These are phyloP conservation scores for Echium plantagineum DNA, from an alignment of 257 asterid genomes.

Conservation along the genomic window DNA sequence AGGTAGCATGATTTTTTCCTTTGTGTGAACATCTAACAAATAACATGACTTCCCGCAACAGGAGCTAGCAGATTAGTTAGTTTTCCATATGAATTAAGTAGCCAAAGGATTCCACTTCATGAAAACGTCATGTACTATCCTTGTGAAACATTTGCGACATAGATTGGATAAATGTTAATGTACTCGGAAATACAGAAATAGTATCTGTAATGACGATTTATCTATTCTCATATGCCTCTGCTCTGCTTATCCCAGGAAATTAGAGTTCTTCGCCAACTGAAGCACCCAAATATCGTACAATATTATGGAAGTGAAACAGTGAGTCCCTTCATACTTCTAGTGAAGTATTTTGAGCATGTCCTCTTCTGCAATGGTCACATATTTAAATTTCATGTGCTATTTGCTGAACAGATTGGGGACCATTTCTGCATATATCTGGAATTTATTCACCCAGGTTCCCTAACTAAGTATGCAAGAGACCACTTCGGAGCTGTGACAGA, in stretches of 20 bases:
- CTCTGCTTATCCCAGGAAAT: constrained; percentile 48
- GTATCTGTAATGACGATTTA: constrained; percentile 4
- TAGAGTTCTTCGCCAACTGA: constrained; percentile 52
- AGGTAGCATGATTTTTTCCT: too few species aligned
- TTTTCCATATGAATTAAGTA: too few species aligned
- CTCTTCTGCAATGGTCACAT: neutral
- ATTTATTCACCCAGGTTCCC: constrained; percentile 84
- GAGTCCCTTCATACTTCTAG: constrained; percentile 21
- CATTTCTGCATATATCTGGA: constrained; percentile 89
- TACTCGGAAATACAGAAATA: too few species aligned
- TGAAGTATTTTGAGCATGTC: neutral
- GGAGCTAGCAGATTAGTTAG: too few species aligned
- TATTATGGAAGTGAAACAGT: constrained; percentile 74
- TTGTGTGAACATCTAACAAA: too few species aligned
- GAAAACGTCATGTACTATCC: too few species aligned
- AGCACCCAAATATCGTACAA: constrained; percentile 77
- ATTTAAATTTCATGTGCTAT: constrained; percentile 8
- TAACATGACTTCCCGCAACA: too few species aligned
- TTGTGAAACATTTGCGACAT: too few species aligned
- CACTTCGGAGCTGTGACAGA: constrained; percentile 79
- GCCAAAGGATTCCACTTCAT: too few species aligned
- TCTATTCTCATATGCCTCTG: constrained; percentile 8
- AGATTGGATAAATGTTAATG: too few species aligned
- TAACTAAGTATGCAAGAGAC: constrained; percentile 53
- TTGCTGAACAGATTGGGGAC: constrained; percentile 51